phyloP scores from a whole-genome alignment of 495 filamentous ascomycete species.

The Astrothelium macrocarpum region DNA sequence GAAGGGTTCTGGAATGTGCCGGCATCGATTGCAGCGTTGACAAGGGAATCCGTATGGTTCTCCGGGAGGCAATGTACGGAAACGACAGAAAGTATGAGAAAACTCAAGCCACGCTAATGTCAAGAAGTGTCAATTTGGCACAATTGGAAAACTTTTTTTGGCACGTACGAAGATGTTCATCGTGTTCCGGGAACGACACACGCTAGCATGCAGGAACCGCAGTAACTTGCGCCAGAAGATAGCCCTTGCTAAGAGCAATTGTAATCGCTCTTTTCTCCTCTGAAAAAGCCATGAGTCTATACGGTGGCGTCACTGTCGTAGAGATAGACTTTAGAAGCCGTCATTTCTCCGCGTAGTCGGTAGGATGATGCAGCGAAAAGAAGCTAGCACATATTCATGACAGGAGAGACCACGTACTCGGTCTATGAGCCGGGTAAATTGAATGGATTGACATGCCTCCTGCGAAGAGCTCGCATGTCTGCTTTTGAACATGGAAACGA shows the following conservation, averaged over 20 bases:
- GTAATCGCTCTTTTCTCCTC: background rate
- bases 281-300: background rate
- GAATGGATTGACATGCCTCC: background rate
- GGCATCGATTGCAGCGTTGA: slow-evolving; percentile 12
- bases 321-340: background rate
- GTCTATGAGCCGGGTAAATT: background rate
- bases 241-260: background rate
- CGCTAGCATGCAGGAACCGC: too few relatives aligned
- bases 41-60: slow-evolving; percentile 9
- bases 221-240: too few relatives aligned
- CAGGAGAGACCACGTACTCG: background rate
- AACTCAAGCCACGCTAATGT: background rate
- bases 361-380: background rate
- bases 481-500: too few relatives aligned
- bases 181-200: background rate
- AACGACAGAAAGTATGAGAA: background rate
- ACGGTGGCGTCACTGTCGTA: background rate
- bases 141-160: background rate
- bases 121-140: background rate
- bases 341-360: background rate
- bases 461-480: background rate
- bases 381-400: background rate
- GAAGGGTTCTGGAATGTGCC: slow-evolving; percentile 18
- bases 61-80: background rate
- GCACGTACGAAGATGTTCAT: background rate